Conservation (phyloP, 1,284 basidiomycete species). For the Stygiomarasmius scandens region DNA sequence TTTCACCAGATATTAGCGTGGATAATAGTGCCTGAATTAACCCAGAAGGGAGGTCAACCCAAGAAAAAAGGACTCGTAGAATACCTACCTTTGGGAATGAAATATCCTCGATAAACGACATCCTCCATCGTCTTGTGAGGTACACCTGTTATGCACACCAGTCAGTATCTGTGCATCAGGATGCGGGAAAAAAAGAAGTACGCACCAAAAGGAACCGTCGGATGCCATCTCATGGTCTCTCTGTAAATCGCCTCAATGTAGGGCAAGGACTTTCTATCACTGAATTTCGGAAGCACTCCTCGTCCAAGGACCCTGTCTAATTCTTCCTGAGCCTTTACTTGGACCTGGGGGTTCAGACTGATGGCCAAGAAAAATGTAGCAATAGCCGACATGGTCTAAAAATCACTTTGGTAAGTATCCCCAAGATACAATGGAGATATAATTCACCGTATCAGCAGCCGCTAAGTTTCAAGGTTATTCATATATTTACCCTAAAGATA, state of each 20-base stretch:
- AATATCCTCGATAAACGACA: slow-evolving; percentile 8
- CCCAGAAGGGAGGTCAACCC: background rate
- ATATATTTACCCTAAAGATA: background rate
- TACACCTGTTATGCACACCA: background rate
- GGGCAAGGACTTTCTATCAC: slow-evolving; percentile 4
- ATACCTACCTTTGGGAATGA: slow-evolving; percentile 8
- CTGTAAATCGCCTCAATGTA: slow-evolving; percentile 9
- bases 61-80: background rate
- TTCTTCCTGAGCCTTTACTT: slow-evolving; percentile 8
- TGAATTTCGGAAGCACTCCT: slow-evolving; percentile 3
- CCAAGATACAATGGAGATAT: background rate
- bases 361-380: background rate
- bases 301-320: slow-evolving; percentile 4
- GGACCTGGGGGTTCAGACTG: slow-evolving; percentile 1
- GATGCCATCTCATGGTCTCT: slow-evolving; percentile 2
- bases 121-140: slow-evolving; percentile 2
- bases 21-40: slow-evolving; percentile 1
- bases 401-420: background rate
- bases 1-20: slow-evolving; percentile 4
- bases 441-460: background rate
- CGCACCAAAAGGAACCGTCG: slow-evolving; percentile 5
- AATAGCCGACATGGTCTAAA: background rate
- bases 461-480: background rate
- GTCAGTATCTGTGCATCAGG: no score
- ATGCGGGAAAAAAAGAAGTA: background rate